Conservation (phyloP, 495 filamentous ascomycete species). For the Aspergillus kassunensis region DNA sequence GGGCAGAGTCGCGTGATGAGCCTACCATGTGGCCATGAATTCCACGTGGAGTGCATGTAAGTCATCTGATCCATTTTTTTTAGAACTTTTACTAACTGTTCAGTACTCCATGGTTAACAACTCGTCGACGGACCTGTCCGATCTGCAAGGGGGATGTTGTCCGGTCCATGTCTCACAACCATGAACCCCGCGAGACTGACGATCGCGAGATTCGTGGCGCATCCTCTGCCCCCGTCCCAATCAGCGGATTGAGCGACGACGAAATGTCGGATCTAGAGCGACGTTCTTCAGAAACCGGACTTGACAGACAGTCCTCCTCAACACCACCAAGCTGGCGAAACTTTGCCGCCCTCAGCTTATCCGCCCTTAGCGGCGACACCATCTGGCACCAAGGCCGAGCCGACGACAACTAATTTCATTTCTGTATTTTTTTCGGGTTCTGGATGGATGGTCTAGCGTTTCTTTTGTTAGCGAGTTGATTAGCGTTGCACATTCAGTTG, state of each 20-base stretch:
- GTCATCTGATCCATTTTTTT: conserved; percentile 27
- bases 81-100: background rate
- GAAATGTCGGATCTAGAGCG: conserved; percentile 37
- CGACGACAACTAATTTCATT: conserved; percentile 38
- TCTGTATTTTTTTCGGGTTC: conserved; percentile 10
- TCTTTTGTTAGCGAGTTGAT: conserved; percentile 29
- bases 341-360: conserved; percentile 43
- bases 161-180: conserved; percentile 47
- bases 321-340: conserved; percentile 40
- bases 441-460: conserved; percentile 11
- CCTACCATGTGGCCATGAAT: conserved; percentile 96
- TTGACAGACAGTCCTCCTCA: conserved; percentile 36
- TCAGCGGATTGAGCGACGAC: conserved; percentile 31
- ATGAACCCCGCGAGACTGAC: conserved; percentile 48
- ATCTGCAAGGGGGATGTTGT: conserved; percentile 99
- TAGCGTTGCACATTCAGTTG: conserved; percentile 36
- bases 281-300: conserved; percentile 33
- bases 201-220: conserved; percentile 28
- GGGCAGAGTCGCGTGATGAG: conserved; percentile 95
- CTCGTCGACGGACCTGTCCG: conserved; percentile 88
- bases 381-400: conserved; percentile 46
- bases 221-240: conserved; percentile 47
- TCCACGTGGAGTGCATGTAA: conserved; percentile 98
- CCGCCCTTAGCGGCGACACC: conserved; percentile 48
- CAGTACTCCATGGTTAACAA: conserved; percentile 97